Conservation (phyloP, 805 yeast species). For the Yarrowia sp. region DNA sequence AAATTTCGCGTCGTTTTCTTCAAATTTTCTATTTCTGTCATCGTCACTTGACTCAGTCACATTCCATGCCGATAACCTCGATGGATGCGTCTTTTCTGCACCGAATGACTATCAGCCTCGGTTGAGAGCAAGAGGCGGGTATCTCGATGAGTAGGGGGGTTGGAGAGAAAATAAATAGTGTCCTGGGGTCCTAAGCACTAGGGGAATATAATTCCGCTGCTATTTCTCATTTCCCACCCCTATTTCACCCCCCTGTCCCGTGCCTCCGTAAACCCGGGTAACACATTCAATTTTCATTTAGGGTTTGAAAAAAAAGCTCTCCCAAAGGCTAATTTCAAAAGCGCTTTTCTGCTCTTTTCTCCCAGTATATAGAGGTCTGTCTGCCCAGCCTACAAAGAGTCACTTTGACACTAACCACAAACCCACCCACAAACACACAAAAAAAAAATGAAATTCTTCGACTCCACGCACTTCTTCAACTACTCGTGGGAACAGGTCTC, state of each 20-base stretch:
- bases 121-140: not conserved
- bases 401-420: not conserved
- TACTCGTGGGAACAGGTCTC: conserved; percentile 95
- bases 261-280: not conserved
- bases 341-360: not conserved
- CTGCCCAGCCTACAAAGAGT: not conserved
- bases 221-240: too few relatives aligned
- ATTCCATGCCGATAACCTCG: not conserved
- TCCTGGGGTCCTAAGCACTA: too few relatives aligned
- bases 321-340: too few relatives aligned
- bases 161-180: not conserved
- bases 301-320: too few relatives aligned
- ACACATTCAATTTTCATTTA: not conserved
- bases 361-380: not conserved
- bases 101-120: conserved; percentile 6
- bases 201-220: too few relatives aligned
- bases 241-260: too few relatives aligned
- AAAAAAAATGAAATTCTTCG: conserved; percentile 75
- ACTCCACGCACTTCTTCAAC: conserved; percentile 62
- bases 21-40: not conserved
- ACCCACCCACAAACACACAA: not conserved
- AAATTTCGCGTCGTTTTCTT: too few relatives aligned
- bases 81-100: not conserved
- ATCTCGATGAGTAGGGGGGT: too few relatives aligned
- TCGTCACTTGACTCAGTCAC: conserved; percentile 2